Conservation (phyloP, 1,284 basidiomycete genomes). For the Clitocybe nebularis region DNA sequence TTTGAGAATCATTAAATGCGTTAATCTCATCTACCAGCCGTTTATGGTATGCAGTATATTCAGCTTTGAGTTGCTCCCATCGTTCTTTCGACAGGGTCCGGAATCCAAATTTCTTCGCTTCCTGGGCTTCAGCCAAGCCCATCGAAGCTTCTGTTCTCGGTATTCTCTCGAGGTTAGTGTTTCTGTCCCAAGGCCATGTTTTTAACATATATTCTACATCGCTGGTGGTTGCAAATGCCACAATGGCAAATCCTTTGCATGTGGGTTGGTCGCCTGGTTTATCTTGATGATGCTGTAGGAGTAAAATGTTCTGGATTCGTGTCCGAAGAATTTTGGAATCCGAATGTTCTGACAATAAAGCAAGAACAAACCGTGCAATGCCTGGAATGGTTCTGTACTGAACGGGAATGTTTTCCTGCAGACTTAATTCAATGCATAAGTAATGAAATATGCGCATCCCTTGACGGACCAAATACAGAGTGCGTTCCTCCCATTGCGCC, state of each 20-base stretch:
- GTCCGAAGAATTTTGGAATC: conserved; percentile 14
- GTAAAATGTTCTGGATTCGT: conserved; percentile 46
- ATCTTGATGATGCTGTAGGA: conserved; percentile 62
- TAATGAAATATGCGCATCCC: background rate
- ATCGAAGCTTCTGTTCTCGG: conserved; percentile 3
- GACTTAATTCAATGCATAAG: background rate
- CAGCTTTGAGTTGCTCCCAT: conserved; percentile 60
- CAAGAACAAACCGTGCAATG: conserved; percentile 41
- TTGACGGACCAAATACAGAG: conserved; percentile 60
- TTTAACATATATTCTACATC: conserved; percentile 40
- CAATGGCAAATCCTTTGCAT: conserved; percentile 71
- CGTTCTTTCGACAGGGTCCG: conserved; percentile 49
- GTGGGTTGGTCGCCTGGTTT: conserved; percentile 44
- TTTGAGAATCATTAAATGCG: conserved; percentile 23
- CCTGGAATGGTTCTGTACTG: conserved; percentile 43
- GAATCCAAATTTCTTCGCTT: conserved; percentile 56
- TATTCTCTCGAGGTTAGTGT: background rate
- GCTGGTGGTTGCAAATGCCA: conserved; percentile 42
- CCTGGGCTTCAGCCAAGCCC: conserved; percentile 20
- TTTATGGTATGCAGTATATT: conserved; percentile 59
- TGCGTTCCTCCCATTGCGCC: conserved; percentile 56
- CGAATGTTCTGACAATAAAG: conserved; percentile 30
- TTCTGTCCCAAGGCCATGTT: conserved; percentile 57
- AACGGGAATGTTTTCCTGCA: conserved; percentile 67
- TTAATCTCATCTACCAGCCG: conserved; percentile 45